Evolutionary conservation across 352 stramenopile species (phyloP), one percentile per base, ranked within the genome.

Genomic region (Globisporangium sylvaticum): DNA sequence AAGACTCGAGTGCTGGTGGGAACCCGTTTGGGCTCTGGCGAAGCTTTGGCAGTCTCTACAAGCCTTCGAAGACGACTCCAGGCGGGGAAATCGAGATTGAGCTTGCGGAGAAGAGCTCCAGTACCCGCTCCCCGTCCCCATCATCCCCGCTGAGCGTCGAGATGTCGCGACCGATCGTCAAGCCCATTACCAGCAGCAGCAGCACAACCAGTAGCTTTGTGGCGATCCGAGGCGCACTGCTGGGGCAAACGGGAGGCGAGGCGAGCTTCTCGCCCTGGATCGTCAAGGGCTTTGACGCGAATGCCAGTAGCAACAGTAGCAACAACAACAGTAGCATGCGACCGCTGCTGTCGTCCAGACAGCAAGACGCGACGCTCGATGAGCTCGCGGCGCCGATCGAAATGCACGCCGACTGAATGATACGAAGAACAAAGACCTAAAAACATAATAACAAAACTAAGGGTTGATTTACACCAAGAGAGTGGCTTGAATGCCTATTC

Each of bases 331-430:
- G 15, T 44, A 53, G 5, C n/a, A 22, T 25, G 24, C 24, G 58
- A n/a, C 15, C 37, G 0, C 58, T 52, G 25, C 10, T 55, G 48
- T 39, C 53, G 15, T 42, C 53, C 25, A 62, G 56, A 32, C 24
- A 14, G 58, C 22, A 42, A 4, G 64, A 68, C 55, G 55, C 64
- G 12, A 68, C 64, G 7, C 44, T 68, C 14, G 64, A 68, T 32
- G 64, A 68, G 32, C 64, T 68, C 18, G 64, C 64, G 18, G 64
- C 55, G 9, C 55, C 64, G n/a, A 68, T 68, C 10, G 64, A 68
- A 34, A 68, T 68, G 44, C 60, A 66, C 5, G 32, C 15, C 39
- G 39, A 48, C 14, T 48, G 39, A 48, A 8, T 15, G 39, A 20
- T 48, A 48, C 15, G 1, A 14, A 15, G 12, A 42, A 15, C 39